Evolutionary conservation across 2,329 filamentous ascomycete genomes (phyloP).

Genomic region (Graphilbum ipis-grandicollis): DNA sequence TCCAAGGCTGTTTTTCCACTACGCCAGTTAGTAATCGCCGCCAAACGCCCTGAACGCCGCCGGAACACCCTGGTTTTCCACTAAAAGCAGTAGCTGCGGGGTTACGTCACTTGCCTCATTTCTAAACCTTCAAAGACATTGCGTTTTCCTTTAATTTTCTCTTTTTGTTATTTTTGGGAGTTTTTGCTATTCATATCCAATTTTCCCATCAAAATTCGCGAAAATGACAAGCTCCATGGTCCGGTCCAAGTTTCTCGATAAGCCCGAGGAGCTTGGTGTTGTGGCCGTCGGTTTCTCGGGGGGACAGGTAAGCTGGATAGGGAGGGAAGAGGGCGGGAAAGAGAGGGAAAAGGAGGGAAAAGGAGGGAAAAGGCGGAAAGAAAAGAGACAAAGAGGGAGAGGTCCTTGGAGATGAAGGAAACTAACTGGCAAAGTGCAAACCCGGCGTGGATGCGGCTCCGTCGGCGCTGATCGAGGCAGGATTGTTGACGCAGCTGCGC

Average conservation of each 20-base stretch:
- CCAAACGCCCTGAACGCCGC: no score
- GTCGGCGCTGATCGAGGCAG: conserved; percentile 71
- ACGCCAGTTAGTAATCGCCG: no score
- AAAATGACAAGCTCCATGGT: conserved; percentile 38
- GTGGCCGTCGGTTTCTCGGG: conserved; percentile 94
- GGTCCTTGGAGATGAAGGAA: no score
- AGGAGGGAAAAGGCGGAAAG: conserved; percentile 4
- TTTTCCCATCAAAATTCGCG: neutral
- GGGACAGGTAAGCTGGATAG: conserved; percentile 55
- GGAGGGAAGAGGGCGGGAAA: neutral
- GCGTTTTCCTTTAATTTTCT: neutral
- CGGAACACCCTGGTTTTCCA: neutral
- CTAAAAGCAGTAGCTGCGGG: no score
- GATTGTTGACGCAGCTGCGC: conserved; percentile 67
- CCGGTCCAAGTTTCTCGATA: conserved; percentile 59
- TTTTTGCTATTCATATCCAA: no score
- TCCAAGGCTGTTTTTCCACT: no score
- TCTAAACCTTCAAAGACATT: no score
- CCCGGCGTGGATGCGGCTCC: conserved; percentile 82
- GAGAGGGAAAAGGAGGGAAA: conserved; percentile 1
- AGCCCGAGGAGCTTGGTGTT: conserved; percentile 67
- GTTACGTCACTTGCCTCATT: no score
- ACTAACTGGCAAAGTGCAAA: conserved; percentile 58
- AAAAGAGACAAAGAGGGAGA: no score
- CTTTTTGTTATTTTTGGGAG: neutral